Conservation (phyloP, 2,329 filamentous ascomycete genomes). For the Sordariomycetes sp. region DNA sequence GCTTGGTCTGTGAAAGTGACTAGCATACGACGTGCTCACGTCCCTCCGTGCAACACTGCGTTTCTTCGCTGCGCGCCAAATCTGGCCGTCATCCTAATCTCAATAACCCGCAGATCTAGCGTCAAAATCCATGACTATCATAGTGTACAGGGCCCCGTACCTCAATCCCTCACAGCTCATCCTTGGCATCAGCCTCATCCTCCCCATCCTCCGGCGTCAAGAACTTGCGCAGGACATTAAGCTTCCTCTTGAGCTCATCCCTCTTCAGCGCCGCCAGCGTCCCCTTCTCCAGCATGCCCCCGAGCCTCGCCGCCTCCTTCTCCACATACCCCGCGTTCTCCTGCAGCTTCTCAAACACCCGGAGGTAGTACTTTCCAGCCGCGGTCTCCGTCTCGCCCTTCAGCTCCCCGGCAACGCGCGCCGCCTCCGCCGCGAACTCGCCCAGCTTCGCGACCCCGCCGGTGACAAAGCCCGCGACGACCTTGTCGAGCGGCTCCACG, state of each 20-base stretch:
- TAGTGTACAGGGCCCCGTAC: neutral
- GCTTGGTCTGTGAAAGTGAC: neutral
- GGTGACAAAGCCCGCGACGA: conserved; percentile 58
- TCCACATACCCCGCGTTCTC: conserved; percentile 64
- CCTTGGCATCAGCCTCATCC: conserved; percentile 39
- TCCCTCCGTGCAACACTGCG: neutral
- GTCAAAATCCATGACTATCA: neutral
- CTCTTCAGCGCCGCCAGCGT: conserved; percentile 74
- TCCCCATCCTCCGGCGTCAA: conserved; percentile 46
- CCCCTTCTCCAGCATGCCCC: conserved; percentile 73
- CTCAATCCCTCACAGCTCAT: conserved; percentile 47
- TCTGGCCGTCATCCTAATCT: no score
- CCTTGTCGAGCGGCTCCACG: conserved; percentile 60
- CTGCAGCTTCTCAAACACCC: conserved; percentile 74
- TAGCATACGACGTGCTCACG: neutral
- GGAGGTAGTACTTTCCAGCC: conserved; percentile 89
- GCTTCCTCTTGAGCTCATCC: conserved; percentile 75
- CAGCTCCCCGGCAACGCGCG: conserved; percentile 54
- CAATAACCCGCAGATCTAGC: no score
- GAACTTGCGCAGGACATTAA: conserved; percentile 79
- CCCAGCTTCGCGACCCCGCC: conserved; percentile 39
- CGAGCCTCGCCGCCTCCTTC: conserved; percentile 75
- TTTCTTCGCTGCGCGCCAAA: no score
- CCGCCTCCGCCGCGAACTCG: conserved; percentile 56
- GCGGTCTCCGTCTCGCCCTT: conserved; percentile 52